These are phyloP conservation scores for Nemophila menziesii DNA, from an alignment of 257 asterid genomes.

Conservation along the genomic window DNA sequence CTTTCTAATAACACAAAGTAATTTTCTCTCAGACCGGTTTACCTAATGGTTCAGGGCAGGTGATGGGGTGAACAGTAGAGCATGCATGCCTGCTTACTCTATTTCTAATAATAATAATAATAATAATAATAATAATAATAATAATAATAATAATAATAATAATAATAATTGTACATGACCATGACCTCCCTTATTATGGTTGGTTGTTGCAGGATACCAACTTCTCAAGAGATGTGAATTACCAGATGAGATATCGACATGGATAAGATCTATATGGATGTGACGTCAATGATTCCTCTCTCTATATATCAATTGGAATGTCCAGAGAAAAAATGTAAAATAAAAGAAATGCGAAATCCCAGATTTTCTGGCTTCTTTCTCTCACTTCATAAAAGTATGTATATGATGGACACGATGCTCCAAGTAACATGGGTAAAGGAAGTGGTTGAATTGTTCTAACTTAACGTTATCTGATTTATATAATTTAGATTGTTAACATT, in stretches of 20 bases:
- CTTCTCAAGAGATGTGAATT: slow-evolving; percentile 48
- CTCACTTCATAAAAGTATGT: slow-evolving; percentile 6
- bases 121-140: no score
- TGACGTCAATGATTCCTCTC: slow-evolving; percentile 42
- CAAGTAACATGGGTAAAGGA: not conserved
- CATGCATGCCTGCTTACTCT: slow-evolving; percentile 2
- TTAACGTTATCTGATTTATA: no score
- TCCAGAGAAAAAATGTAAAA: not conserved
- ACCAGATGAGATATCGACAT: slow-evolving; percentile 46
- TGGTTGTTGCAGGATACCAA: slow-evolving; percentile 37
- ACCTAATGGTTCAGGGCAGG: slow-evolving; percentile 21
- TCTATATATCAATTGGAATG: slow-evolving; percentile 16
- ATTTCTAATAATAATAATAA: no score
- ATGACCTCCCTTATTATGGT: no score
- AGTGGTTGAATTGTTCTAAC: no score
- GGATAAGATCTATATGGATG: slow-evolving; percentile 63
- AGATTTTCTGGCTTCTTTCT: slow-evolving; percentile 39
- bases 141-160: no score
- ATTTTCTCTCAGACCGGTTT: slow-evolving; percentile 10
- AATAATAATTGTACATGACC: slow-evolving; percentile 13
- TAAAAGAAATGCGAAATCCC: slow-evolving; percentile 23
- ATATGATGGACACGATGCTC: not conserved
- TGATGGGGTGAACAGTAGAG: no score
- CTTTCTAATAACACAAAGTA: not conserved
- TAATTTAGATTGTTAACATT: no score